phyloP scores from a whole-genome alignment of 2,329 filamentous ascomycete species.

The Pseudogymnoascus sp. region DNA sequence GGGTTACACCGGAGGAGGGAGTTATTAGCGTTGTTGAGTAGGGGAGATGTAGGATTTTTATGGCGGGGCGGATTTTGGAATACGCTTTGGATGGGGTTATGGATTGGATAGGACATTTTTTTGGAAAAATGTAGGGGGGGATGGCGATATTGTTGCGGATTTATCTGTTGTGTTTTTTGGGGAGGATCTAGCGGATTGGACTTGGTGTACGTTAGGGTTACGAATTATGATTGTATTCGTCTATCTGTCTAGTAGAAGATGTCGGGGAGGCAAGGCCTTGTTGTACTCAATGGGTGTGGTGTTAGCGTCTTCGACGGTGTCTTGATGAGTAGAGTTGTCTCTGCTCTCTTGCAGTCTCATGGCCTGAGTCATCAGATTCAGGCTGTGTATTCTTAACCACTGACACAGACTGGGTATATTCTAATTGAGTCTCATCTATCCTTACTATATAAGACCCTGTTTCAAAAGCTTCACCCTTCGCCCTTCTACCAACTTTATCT shows the following conservation, averaged over 20 bases:
- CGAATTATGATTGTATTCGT: neutral
- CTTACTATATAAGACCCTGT: no score
- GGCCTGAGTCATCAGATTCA: no score
- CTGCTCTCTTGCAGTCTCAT: neutral
- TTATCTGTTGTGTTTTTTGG: neutral
- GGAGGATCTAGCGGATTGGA: neutral
- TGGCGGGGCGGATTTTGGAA: neutral
- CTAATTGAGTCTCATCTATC: neutral
- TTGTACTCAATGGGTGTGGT: neutral
- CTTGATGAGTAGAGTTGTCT: neutral
- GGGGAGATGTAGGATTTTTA: neutral
- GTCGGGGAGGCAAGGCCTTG: neutral
- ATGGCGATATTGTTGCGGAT: neutral
- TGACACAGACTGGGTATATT: no score
- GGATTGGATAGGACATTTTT: neutral
- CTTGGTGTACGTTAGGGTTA: neutral
- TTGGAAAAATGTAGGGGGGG: neutral
- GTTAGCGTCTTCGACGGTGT: neutral
- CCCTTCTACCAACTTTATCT: no score
- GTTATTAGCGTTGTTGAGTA: conserved; percentile 14
- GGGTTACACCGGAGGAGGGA: conserved; percentile 22
- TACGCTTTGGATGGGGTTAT: neutral
- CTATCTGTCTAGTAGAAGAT: neutral
- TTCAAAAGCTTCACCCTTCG: no score
- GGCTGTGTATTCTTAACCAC: no score